These are phyloP conservation scores for Cenchrus purpureus DNA, from an alignment of 176 grass and related monocot genomes.

Conservation along the genomic window DNA sequence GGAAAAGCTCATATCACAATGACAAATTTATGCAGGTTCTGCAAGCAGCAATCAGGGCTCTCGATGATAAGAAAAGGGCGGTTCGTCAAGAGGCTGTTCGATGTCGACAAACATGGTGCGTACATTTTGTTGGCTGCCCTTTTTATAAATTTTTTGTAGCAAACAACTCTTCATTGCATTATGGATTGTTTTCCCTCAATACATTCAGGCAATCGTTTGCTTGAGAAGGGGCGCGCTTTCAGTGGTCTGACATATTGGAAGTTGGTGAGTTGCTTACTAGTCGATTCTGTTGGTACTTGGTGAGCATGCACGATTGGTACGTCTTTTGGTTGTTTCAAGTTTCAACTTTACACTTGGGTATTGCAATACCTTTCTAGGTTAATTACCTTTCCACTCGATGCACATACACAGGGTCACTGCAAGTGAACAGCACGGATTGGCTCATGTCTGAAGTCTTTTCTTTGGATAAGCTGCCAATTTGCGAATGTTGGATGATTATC, in stretches of 20 bases:
- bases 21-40: constrained; percentile 57
- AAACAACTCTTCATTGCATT: background rate
- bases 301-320: constrained; percentile 16
- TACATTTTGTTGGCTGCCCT: constrained; percentile 14
- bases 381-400: background rate
- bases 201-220: constrained; percentile 61
- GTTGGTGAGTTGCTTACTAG: background rate
- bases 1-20: constrained; percentile 32
- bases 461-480: background rate
- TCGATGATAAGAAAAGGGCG: constrained; percentile 79
- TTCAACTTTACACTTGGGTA: constrained; percentile 14
- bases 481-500: background rate
- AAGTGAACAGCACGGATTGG: background rate
- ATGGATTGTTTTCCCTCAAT: constrained; percentile 5
- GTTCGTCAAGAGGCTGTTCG: constrained; percentile 87
- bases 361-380: background rate
- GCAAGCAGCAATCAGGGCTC: constrained; percentile 74
- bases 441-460: background rate
- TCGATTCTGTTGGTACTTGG: background rate
- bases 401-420: background rate
- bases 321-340: background rate
- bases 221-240: constrained; percentile 34
- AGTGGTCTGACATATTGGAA: background rate
- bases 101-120: constrained; percentile 86
- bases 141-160: background rate